These are phyloP conservation scores for Trichosporon ovoides DNA, from an alignment of 1,284 basidiomycete species.

Conservation along the genomic window DNA sequence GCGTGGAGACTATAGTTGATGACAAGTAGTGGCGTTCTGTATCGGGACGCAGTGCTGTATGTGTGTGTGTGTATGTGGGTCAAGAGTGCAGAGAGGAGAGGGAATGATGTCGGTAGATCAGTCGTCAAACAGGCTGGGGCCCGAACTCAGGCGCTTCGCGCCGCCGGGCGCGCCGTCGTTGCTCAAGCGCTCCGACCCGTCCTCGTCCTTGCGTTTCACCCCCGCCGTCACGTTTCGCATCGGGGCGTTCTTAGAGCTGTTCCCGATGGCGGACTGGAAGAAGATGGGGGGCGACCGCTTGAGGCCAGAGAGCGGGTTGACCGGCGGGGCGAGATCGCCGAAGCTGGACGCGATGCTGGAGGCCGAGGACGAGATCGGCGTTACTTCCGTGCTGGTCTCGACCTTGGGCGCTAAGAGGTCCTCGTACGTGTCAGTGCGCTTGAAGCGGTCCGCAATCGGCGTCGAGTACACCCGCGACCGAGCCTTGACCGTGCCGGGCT, in stretches of 20 bases:
- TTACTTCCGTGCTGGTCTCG: not conserved
- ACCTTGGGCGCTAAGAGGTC: constrained; percentile 21
- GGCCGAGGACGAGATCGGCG: constrained; percentile 7
- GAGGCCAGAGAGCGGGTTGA: constrained; percentile 29
- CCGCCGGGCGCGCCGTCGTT: constrained; percentile 14
- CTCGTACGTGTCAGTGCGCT: constrained; percentile 4
- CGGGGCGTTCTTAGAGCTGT: constrained; percentile 2
- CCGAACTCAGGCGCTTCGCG: constrained; percentile 35
- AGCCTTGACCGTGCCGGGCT: constrained; percentile 34
- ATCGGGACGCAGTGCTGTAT: not conserved
- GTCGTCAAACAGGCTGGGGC: constrained; percentile 21
- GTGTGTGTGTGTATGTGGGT: not conserved
- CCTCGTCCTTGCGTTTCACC: constrained; percentile 33
- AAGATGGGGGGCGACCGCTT: constrained; percentile 37
- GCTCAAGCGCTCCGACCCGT: constrained; percentile 15
- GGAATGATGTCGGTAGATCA: not conserved
- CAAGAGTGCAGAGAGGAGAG: not conserved
- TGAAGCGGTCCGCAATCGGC: constrained; percentile 47
- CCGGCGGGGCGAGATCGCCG: constrained; percentile 13
- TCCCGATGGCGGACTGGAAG: constrained; percentile 29
- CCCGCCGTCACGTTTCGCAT: constrained; percentile 8
- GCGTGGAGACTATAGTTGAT: not conserved
- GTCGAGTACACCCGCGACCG: constrained; percentile 28
- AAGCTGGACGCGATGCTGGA: constrained; percentile 9
- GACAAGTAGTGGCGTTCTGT: not conserved